Percentiles rank a stretch among this genome's conserved stretches.
Conservation (phyloP, 208 protist genomes). For the Leptomonas pyrrhocoris region DNA sequence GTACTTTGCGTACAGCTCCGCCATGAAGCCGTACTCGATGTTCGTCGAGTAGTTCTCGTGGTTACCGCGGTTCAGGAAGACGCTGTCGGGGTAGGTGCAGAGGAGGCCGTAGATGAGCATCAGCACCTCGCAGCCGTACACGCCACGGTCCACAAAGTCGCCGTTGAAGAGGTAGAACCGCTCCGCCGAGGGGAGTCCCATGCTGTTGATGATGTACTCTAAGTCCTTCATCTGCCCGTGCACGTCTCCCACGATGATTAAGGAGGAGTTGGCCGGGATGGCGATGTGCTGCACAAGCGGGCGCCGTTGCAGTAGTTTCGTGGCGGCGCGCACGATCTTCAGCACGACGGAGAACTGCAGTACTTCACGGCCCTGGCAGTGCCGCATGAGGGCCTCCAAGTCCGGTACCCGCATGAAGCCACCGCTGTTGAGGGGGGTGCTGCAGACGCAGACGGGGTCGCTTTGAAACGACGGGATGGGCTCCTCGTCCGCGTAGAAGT, state of each 20-base stretch:
- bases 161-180: conserved; percentile 97
- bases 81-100: conserved; percentile 74
- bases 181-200: conserved; percentile 52
- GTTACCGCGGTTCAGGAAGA: conserved; percentile 93
- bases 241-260: conserved; percentile 88
- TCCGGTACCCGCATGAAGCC: conserved; percentile 45
- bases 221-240: conserved; percentile 92
- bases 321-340: conserved; percentile 55
- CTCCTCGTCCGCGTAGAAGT: conserved; percentile 17
- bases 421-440: conserved; percentile 24
- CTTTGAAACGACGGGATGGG: conserved; percentile 20
- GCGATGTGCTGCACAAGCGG: conserved; percentile 60
- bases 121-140: conserved; percentile 95
- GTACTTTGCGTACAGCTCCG: conserved; percentile 76
- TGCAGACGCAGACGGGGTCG: conserved; percentile 19
- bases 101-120: conserved; percentile 80
- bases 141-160: conserved; percentile 99
- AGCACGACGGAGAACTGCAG: conserved; percentile 47
- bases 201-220: conserved; percentile 61
- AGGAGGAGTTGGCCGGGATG: conserved; percentile 51
- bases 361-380: conserved; percentile 36
- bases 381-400: conserved; percentile 46
- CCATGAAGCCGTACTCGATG: conserved; percentile 82
- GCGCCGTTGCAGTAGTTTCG: conserved; percentile 41
- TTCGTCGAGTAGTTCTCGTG: conserved; percentile 90